Percentiles rank a stretch among this genome's conserved stretches.
phyloP scores from a whole-genome alignment of 257 asterid species.

The Solanum virginianum region DNA sequence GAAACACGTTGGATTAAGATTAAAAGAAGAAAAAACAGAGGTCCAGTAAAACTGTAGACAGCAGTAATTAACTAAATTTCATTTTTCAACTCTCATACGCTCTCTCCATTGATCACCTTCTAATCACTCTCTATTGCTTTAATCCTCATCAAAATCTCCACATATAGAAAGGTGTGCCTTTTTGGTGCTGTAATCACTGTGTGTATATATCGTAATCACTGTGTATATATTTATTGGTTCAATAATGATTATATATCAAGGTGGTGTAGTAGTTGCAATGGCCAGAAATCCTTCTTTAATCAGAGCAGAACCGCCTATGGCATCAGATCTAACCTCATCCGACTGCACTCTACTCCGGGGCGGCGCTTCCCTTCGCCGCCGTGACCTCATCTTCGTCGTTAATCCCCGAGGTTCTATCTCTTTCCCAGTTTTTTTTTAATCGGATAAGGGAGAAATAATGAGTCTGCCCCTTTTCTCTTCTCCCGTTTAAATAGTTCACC shows the following conservation, averaged over 20 bases:
- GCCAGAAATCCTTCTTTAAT: conserved; percentile 44
- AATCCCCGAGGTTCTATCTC: conserved; percentile 58
- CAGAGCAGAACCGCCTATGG: conserved; percentile 49
- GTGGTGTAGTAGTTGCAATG: conserved; percentile 39
- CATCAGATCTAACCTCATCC: conserved; percentile 52
- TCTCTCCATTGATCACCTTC: background rate
- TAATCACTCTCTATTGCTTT: background rate
- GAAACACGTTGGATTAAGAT: background rate
- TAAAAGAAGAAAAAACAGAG: background rate
- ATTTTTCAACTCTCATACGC: background rate
- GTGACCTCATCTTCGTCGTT: conserved; percentile 80
- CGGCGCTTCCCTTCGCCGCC: conserved; percentile 49
- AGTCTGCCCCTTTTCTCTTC: background rate
- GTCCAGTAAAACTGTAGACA: background rate
- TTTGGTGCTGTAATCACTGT: background rate
- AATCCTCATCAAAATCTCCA: background rate
- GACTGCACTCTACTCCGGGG: conserved; percentile 21
- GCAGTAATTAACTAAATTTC: background rate
- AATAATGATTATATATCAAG: conserved; percentile 30
- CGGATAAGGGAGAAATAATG: background rate
- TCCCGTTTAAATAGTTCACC: background rate
- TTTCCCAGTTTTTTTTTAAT: background rate
- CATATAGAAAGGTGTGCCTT: background rate
- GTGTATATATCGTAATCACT: background rate
- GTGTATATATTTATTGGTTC: background rate